Percentiles rank a stretch among this genome's conserved stretches.
Conservation (phyloP, 2,329 filamentous ascomycete genomes). For the Colletotrichum plurivorum region DNA sequence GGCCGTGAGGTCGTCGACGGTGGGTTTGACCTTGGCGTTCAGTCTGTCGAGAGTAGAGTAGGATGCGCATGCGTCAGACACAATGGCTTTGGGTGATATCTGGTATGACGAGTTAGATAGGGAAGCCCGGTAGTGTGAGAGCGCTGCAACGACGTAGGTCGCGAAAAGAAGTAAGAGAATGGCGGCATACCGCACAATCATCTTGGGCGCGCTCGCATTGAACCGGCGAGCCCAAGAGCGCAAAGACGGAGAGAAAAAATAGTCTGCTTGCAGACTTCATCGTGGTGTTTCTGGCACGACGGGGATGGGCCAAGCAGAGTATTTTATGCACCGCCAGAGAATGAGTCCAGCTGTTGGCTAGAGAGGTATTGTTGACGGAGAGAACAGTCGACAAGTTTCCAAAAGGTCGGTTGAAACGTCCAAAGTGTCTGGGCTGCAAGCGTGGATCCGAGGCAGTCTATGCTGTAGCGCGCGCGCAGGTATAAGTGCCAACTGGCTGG, state of each 20-base stretch:
- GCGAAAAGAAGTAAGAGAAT: slow-evolving; percentile 41
- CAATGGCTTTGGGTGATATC: slow-evolving; percentile 90
- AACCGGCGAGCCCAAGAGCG: slow-evolving; percentile 65
- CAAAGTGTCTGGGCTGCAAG: slow-evolving; percentile 25
- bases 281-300: slow-evolving; percentile 23
- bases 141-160: slow-evolving; percentile 40
- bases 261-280: slow-evolving; percentile 69
- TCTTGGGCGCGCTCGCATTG: slow-evolving; percentile 61
- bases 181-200: slow-evolving; percentile 67
- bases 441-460: slow-evolving; percentile 13
- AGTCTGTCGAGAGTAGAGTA: slow-evolving; percentile 91
- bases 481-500: slow-evolving; percentile 8
- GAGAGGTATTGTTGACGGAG: slow-evolving; percentile 3
- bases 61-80: slow-evolving; percentile 94
- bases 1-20: slow-evolving; percentile 84
- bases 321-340: slow-evolving; percentile 4
- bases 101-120: slow-evolving; percentile 64
- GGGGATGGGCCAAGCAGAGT: slow-evolving; percentile 1
- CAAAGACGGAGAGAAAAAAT: slow-evolving; percentile 70
- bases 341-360: slow-evolving; percentile 15
- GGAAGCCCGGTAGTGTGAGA: slow-evolving; percentile 42
- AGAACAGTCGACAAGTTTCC: slow-evolving; percentile 33
- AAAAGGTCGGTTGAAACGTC: slow-evolving; percentile 36
- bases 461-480: slow-evolving; percentile 15
- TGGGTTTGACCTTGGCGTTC: slow-evolving; percentile 82